These are phyloP conservation scores for Pisolithus marmoratus DNA, from an alignment of 768 basidiomycete genomes.

Conservation along the genomic window DNA sequence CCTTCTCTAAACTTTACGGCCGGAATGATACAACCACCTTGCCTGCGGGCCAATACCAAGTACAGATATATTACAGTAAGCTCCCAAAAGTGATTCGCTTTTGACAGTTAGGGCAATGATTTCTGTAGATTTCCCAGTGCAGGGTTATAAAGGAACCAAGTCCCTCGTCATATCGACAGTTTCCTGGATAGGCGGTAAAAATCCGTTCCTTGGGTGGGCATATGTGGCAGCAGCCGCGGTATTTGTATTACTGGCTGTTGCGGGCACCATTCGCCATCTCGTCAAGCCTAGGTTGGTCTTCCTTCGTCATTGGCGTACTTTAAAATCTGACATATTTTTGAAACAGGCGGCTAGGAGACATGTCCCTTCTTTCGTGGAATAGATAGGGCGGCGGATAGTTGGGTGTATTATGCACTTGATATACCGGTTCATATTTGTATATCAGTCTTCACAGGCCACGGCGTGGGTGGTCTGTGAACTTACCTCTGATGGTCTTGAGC, in stretches of 20 bases:
- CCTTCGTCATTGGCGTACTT: not conserved
- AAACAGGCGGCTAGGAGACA: slow-evolving; percentile 74
- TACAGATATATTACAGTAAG: slow-evolving; percentile 75
- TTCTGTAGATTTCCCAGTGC: slow-evolving; percentile 84
- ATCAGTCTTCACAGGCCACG: too few relatives aligned
- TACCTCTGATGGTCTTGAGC: slow-evolving; percentile 53
- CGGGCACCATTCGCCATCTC: slow-evolving; percentile 87
- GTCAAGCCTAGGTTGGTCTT: slow-evolving; percentile 77
- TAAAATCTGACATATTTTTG: not conserved
- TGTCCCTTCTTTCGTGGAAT: slow-evolving; percentile 85
- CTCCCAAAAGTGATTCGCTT: not conserved
- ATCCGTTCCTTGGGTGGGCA: slow-evolving; percentile 97
- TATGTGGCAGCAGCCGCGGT: slow-evolving; percentile 87
- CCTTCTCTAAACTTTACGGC: slow-evolving; percentile 92
- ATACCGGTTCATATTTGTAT: slow-evolving; percentile 5
- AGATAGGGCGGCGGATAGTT: slow-evolving; percentile 28
- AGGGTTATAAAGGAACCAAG: slow-evolving; percentile 89
- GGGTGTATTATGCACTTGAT: slow-evolving; percentile 10
- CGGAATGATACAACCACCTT: slow-evolving; percentile 79
- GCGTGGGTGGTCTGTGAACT: too few relatives aligned
- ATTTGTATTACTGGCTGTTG: slow-evolving; percentile 82
- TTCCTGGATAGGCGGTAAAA: slow-evolving; percentile 98
- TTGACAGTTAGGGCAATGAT: slow-evolving; percentile 2
- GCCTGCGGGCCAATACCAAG: slow-evolving; percentile 65
- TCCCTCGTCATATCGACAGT: slow-evolving; percentile 96